These are phyloP conservation scores for Ophioceras dolichostomum DNA, from an alignment of 2,329 filamentous ascomycete genomes.

Conservation along the genomic window DNA sequence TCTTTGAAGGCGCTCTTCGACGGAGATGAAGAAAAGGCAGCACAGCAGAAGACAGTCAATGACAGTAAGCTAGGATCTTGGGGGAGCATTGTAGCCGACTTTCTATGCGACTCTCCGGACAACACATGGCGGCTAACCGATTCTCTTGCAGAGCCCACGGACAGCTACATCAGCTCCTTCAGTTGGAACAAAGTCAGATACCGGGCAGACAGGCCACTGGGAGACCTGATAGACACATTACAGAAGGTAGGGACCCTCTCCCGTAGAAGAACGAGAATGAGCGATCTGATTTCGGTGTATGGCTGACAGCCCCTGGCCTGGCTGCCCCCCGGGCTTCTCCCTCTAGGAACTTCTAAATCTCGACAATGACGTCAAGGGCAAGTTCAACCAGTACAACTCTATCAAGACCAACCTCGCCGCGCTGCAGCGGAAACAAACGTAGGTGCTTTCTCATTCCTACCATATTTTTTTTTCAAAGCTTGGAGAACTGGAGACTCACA, in stretches of 20 bases:
- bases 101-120: too few species aligned
- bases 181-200: slow-evolving; percentile 98
- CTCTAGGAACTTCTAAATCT: slow-evolving; percentile 73
- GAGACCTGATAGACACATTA: slow-evolving; percentile 74
- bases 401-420: slow-evolving; percentile 75
- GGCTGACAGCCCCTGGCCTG: neutral
- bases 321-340: neutral
- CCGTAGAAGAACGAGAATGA: neutral
- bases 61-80: slow-evolving; percentile 52
- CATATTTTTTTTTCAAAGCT: too few species aligned
- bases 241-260: slow-evolving; percentile 56
- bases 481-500: too few species aligned
- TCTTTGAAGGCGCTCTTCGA: slow-evolving; percentile 74
- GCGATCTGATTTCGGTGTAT: too few species aligned
- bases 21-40: slow-evolving; percentile 69
- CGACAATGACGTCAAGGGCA: slow-evolving; percentile 91
- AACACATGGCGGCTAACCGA: too few species aligned
- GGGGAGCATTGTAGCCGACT: too few species aligned
- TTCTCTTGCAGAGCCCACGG: slow-evolving; percentile 85
- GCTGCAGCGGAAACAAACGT: slow-evolving; percentile 82
- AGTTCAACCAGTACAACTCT: slow-evolving; percentile 88
- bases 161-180: slow-evolving; percentile 82
- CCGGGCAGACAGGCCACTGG: slow-evolving; percentile 78
- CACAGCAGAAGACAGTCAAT: slow-evolving; percentile 85
- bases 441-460: too few species aligned